Evolutionary conservation across 306 rosid genomes (phyloP), one percentile per base, ranked within the genome.

Genomic region (Astragalus membranaceus): DNA sequence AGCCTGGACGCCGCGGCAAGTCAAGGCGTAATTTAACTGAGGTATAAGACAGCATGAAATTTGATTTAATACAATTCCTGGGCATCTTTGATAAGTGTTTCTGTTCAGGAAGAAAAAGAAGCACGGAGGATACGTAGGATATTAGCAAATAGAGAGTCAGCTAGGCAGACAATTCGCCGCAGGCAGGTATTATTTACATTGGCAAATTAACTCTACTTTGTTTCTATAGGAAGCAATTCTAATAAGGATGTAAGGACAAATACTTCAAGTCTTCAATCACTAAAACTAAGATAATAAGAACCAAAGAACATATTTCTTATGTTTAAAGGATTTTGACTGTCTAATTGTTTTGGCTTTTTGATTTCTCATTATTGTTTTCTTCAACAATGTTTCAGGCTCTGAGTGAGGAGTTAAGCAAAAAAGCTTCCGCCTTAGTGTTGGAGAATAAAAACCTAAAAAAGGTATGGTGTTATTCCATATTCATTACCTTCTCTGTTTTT

Each of bases 81-180:
- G 55, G 15, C 58, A 59, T 74, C 23, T 4, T 35, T 12, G 53
- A 29, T 43, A 5, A 57, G 50, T 48, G 20, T 75, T 62, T 37
- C 23, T 75, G 8, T 72, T 64, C 75, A 94, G 97, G 92, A 82
- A 69, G 99, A 94, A 79, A 94, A 87, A 85, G 99, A 94, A 80
- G 92, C 75, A 5, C 85, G 95, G 77, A 87, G 91, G 83, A 66
- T 91, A 52, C 95, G 97, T 61, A 81, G 99, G 75, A 75, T 94
- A 73, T 75, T 94, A 82, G 99, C 99, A 10, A 94, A 94, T 69
- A 83, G 97, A 78, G 99, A 94, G 85, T 94, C 97, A 12, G 99
- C 97, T 30, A 80, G 99, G 81, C 96, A 94, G 83, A 94, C 99
- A 57, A 91, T 94, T 85, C 92, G 97, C 46, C 95, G 99, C 53